Conservation (phyloP, 192 early-diverging fungal species). For the Thamnidium elegans region DNA sequence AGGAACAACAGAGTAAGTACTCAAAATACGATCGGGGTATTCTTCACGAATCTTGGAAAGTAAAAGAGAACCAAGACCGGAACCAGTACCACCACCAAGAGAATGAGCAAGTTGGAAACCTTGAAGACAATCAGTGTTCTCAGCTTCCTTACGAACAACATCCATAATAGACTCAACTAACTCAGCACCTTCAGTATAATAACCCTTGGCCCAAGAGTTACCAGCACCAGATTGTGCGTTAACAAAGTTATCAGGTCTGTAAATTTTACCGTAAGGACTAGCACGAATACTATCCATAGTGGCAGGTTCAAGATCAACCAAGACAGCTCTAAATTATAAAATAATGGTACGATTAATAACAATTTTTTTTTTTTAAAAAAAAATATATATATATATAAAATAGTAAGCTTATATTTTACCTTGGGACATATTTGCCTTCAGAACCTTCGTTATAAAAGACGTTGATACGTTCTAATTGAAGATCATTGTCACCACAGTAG, state of each 20-base stretch:
- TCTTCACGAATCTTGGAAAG: slow-evolving; percentile 75
- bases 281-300: slow-evolving; percentile 63
- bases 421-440: slow-evolving; percentile 67
- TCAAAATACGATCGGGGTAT: slow-evolving; percentile 72
- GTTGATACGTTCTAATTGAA: slow-evolving; percentile 78
- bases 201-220: slow-evolving; percentile 93
- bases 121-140: slow-evolving; percentile 63
- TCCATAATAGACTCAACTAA: slow-evolving; percentile 65
- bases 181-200: slow-evolving; percentile 78
- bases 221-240: slow-evolving; percentile 77
- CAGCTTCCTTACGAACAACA: slow-evolving; percentile 64
- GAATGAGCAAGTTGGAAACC: slow-evolving; percentile 77
- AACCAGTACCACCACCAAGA: slow-evolving; percentile 71
- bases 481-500: slow-evolving; percentile 57
- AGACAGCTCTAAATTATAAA: slow-evolving; percentile 46
- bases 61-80: slow-evolving; percentile 68
- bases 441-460: slow-evolving; percentile 81
- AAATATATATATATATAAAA: background rate
- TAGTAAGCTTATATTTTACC: slow-evolving; percentile 26
- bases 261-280: slow-evolving; percentile 56
- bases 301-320: slow-evolving; percentile 78
- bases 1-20: slow-evolving; percentile 74
- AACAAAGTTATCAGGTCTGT: slow-evolving; percentile 69
- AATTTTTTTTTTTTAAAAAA: background rate
- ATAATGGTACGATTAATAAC: background rate